Evolutionary conservation across 192 early-diverging fungal genomes (phyloP).

Genomic region (Coemansia sp.): DNA sequence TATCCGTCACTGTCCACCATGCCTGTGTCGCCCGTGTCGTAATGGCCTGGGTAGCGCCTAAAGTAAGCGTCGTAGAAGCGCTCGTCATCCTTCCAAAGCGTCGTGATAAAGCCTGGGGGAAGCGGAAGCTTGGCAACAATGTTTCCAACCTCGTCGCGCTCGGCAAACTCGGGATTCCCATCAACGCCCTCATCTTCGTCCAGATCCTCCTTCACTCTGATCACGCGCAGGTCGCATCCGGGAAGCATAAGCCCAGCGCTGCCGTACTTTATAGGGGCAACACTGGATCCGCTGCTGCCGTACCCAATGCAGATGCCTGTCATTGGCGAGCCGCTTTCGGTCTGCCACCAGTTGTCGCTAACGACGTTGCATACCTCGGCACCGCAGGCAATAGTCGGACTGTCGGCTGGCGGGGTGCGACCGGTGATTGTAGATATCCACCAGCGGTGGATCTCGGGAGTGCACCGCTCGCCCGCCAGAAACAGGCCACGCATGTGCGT

Average conservation of each 20-base stretch:
- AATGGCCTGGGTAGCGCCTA: slow-evolving; percentile 74
- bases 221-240: slow-evolving; percentile 71
- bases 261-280: slow-evolving; percentile 59
- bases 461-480: slow-evolving; percentile 81
- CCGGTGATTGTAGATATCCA: slow-evolving; percentile 49
- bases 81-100: slow-evolving; percentile 75
- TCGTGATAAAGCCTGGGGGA: slow-evolving; percentile 75
- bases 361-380: slow-evolving; percentile 55
- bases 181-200: slow-evolving; percentile 45
- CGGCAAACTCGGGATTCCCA: slow-evolving; percentile 39
- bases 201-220: slow-evolving; percentile 58
- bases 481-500: slow-evolving; percentile 65
- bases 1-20: slow-evolving; percentile 75
- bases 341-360: slow-evolving; percentile 89
- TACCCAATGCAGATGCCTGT: slow-evolving; percentile 69
- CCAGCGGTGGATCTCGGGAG: slow-evolving; percentile 73
- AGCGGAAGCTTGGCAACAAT: slow-evolving; percentile 78
- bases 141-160: slow-evolving; percentile 68
- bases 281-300: slow-evolving; percentile 28
- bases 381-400: slow-evolving; percentile 16
- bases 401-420: slow-evolving; percentile 11
- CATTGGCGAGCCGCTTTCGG: slow-evolving; percentile 84
- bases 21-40: slow-evolving; percentile 81
- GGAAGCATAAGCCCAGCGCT: slow-evolving; percentile 79
- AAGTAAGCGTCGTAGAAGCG: slow-evolving; percentile 76